Conservation (phyloP, 2,329 filamentous ascomycete genomes). For the Oidium heveae region DNA sequence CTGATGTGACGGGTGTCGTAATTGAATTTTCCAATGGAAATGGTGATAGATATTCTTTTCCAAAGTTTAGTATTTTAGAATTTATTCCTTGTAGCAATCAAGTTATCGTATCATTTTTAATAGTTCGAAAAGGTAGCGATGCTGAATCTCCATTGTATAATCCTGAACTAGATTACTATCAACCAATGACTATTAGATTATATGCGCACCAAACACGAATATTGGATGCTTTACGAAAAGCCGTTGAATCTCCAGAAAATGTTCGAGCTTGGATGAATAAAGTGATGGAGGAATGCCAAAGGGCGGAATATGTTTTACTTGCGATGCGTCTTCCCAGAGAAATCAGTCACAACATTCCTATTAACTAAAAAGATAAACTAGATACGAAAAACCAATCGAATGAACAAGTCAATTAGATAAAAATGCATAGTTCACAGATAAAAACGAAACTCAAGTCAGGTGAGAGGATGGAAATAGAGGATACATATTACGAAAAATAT, state of each 20-base stretch:
- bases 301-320: constrained; percentile 39
- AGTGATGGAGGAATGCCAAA: constrained; percentile 42
- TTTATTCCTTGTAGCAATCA: constrained; percentile 28
- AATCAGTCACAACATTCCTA: constrained; percentile 3
- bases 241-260: constrained; percentile 36
- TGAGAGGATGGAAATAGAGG: constrained; percentile 16
- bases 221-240: constrained; percentile 32
- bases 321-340: constrained; percentile 37
- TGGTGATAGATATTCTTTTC: constrained; percentile 56
- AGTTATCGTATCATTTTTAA: constrained; percentile 50
- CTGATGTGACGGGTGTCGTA: constrained; percentile 38
- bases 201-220: constrained; percentile 27
- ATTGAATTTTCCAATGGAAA: constrained; percentile 42
- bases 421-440: constrained; percentile 6
- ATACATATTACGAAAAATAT: constrained; percentile 22
- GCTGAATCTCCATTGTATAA: constrained; percentile 35
- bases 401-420: constrained; percentile 8
- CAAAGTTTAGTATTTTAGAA: constrained; percentile 54
- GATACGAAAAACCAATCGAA: constrained; percentile 4
- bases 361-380: constrained; percentile 4
- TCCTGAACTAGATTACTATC: constrained; percentile 43
- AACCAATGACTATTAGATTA: constrained; percentile 42
- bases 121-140: constrained; percentile 46
- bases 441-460: constrained; percentile 4
- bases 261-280: constrained; percentile 43